phyloP scores from a whole-genome alignment of 108 stramenopile genomes.

The Chaetoceros muelleri region DNA sequence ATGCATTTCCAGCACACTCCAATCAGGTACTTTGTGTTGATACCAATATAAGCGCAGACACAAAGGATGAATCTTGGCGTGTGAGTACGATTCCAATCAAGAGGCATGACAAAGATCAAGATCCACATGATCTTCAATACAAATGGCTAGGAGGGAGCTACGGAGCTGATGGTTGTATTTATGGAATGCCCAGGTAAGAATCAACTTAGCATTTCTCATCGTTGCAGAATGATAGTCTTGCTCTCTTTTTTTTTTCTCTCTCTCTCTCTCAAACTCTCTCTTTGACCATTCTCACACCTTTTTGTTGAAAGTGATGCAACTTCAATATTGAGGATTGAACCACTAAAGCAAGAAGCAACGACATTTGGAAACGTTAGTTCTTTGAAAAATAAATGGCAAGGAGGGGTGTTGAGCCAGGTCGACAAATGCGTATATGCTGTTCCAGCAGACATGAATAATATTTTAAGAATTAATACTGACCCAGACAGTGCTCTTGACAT shows the following conservation, averaged over 20 bases:
- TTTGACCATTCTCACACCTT: too few species aligned
- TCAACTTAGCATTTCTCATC: too few species aligned
- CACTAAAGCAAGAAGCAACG: constrained; percentile 21
- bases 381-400: constrained; percentile 72
- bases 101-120: constrained; percentile 30
- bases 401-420: constrained; percentile 45
- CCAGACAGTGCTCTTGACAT: constrained; percentile 30
- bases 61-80: constrained; percentile 16
- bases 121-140: constrained; percentile 33
- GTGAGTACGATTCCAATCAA: constrained; percentile 40
- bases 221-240: too few species aligned
- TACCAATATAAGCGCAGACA: constrained; percentile 20
- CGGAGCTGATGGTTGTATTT: constrained; percentile 73
- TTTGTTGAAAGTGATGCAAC: too few species aligned
- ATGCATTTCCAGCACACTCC: constrained; percentile 25
- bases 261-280: too few species aligned
- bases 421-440: constrained; percentile 78
- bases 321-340: constrained; percentile 23
- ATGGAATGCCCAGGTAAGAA: constrained; percentile 69
- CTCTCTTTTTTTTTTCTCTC: too few species aligned
- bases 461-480: constrained; percentile 35
- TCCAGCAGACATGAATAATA: constrained; percentile 50
- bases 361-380: constrained; percentile 32
- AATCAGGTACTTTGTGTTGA: constrained; percentile 25
- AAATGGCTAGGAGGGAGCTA: constrained; percentile 78